These are phyloP conservation scores for Hysterangium stoloniferum DNA, from an alignment of 768 basidiomycete genomes.

Conservation along the genomic window DNA sequence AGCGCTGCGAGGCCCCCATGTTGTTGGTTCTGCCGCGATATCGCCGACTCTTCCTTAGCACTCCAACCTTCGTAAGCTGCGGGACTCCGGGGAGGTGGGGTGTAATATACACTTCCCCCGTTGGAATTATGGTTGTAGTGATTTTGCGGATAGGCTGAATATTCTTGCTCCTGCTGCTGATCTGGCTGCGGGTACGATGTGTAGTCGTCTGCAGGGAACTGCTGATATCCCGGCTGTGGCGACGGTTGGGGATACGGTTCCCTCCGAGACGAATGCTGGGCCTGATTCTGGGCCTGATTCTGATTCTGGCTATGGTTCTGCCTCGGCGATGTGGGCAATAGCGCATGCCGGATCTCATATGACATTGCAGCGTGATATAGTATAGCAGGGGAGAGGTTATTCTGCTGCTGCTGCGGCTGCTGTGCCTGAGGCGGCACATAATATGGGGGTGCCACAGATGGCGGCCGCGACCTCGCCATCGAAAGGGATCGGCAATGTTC, in stretches of 20 bases:
- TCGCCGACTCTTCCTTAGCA: no score
- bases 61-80: no score
- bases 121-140: background rate
- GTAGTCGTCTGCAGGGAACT: conserved; percentile 1
- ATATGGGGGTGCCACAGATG: conserved; percentile 5
- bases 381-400: conserved; percentile 4
- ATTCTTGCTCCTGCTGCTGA: no score
- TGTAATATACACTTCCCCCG: no score
- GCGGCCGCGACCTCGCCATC: background rate
- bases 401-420: background rate
- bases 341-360: conserved; percentile 11
- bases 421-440: background rate
- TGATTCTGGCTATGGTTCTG: background rate
- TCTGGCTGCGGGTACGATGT: no score
- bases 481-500: conserved; percentile 1
- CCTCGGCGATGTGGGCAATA: background rate
- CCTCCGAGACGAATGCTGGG: background rate
- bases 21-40: background rate
- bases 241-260: background rate
- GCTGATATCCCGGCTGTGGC: background rate
- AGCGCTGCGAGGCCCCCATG: conserved; percentile 9
- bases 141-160: no score
- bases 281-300: background rate
- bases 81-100: no score
- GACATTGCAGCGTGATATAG: conserved; percentile 10